phyloP scores from a whole-genome alignment of 805 yeast genomes.

The Dipodascus geniculatus region DNA sequence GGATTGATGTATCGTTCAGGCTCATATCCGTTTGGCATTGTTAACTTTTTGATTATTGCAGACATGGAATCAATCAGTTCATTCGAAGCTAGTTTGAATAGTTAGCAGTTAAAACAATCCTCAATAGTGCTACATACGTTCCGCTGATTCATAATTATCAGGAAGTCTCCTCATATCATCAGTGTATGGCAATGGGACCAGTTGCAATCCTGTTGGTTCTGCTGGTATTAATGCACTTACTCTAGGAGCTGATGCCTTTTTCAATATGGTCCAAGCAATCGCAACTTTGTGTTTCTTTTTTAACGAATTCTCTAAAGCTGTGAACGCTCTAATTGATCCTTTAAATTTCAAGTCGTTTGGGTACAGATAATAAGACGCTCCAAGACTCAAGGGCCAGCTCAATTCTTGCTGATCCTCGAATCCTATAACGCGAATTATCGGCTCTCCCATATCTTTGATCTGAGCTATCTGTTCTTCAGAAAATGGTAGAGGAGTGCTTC shows the following conservation, averaged over 20 bases:
- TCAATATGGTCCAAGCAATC: constrained; percentile 59
- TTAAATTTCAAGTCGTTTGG: constrained; percentile 49
- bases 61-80: constrained; percentile 19
- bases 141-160: not conserved
- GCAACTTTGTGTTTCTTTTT: constrained; percentile 42
- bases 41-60: constrained; percentile 30
- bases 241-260: constrained; percentile 41
- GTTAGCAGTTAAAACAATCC: constrained; percentile 5
- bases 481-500: constrained; percentile 28
- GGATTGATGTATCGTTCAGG: constrained; percentile 55
- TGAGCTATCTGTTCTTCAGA: constrained; percentile 28
- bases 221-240: constrained; percentile 48
- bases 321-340: constrained; percentile 57
- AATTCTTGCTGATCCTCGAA: constrained; percentile 36
- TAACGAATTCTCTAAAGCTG: constrained; percentile 55
- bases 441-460: constrained; percentile 28
- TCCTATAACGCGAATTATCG: constrained; percentile 56
- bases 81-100: constrained; percentile 17
- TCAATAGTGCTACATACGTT: not conserved
- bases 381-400: constrained; percentile 36
- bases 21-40: constrained; percentile 36
- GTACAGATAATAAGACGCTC: constrained; percentile 50
- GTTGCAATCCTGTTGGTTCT: constrained; percentile 60
- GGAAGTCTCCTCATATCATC: constrained; percentile 71
- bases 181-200: constrained; percentile 57